Conservation (phyloP, 306 rosid genomes). For the Vigna hirtella region DNA sequence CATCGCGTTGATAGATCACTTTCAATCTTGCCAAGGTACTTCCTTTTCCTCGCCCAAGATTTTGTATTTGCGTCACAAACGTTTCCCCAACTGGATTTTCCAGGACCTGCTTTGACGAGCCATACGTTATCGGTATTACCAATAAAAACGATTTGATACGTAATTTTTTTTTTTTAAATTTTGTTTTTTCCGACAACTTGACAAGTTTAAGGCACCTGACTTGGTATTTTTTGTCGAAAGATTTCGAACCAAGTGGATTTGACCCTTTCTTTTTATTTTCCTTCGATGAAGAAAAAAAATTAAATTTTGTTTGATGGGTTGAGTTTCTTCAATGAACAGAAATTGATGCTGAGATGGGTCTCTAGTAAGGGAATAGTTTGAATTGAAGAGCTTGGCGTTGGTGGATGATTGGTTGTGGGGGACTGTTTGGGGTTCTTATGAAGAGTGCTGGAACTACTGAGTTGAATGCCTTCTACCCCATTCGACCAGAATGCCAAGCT, state of each 20-base stretch:
- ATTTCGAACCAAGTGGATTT: conserved; percentile 15
- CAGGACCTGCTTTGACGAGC: conserved; percentile 14
- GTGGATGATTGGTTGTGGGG: conserved; percentile 45
- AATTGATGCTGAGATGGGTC: conserved; percentile 45
- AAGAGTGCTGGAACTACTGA: conserved; percentile 54
- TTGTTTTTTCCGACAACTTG: background rate
- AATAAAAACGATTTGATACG: conserved; percentile 17
- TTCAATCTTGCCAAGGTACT: conserved; percentile 40
- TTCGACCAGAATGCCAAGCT: conserved; percentile 50
- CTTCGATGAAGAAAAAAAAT: background rate
- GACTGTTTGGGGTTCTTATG: conserved; percentile 43
- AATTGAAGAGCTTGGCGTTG: conserved; percentile 21
- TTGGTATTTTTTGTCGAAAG: conserved; percentile 12
- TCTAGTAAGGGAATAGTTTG: conserved; percentile 15
- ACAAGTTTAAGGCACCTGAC: conserved; percentile 27
- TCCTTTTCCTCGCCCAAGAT: conserved; percentile 2
- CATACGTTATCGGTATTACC: conserved; percentile 4
- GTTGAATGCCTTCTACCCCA: conserved; percentile 58
- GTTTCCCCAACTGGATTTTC: conserved; percentile 4
- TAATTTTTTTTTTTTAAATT: too few relatives aligned
- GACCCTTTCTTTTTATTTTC: conserved; percentile 1
- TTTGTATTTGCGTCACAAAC: conserved; percentile 14
- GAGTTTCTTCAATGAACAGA: conserved; percentile 43
- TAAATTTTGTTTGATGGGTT: conserved; percentile 8
- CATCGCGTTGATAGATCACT: background rate